Evolutionary conservation across 1,284 basidiomycete genomes (phyloP), one percentile per base, ranked within the genome.

Genomic region (Rhodotorula sp.): DNA sequence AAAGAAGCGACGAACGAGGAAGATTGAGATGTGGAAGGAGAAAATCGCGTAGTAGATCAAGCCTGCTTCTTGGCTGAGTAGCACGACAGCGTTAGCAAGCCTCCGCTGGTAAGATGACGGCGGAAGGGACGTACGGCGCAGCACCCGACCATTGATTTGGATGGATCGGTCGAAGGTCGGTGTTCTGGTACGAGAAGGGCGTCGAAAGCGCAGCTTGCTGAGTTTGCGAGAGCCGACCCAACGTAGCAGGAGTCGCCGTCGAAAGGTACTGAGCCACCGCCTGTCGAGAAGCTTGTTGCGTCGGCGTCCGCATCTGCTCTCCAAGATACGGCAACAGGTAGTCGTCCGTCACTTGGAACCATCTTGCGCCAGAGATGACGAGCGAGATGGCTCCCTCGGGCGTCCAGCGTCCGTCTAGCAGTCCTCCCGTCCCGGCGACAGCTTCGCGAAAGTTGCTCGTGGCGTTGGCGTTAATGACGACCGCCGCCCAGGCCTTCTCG

Each of bases 11-110:
- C 40, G 40, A 13, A 44, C 40, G 13, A 71, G 69, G 67, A 75
- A 78, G 51, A 79, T 58, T 16, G 75, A 70, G 26, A 79, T 60
- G 67, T 77, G 77, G 66, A 80, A 79, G 4, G 78, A 72, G 56
- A 80, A 80, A 67, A 79, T 80, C 55, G 31, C 52, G 20, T 48
- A 59, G 63, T 59, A 64, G 64, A 69, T 65, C 20, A 69, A 20
- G 1, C 68, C 64, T 10, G 65, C 64, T 6, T 64, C 64, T 22
- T 65, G 63, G 6, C 73, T 54, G 37, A 2, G 22, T 30, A 28
- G 78, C 70, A 75, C 78, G 62, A 77, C 74, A 54, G 75, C 59
- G 40, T 68, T 65, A 10, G 78, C 76, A 68, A 77, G 76, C 64
- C 77, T 76, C 4, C 34, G 6, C 34, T 5, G 34, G 34, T 75